A percentile compares a stretch with the other conserved stretches of the same genome.
These are phyloP conservation scores for Candida sp. DNA, from an alignment of 1,139 yeast genomes.

Conservation along the genomic window DNA sequence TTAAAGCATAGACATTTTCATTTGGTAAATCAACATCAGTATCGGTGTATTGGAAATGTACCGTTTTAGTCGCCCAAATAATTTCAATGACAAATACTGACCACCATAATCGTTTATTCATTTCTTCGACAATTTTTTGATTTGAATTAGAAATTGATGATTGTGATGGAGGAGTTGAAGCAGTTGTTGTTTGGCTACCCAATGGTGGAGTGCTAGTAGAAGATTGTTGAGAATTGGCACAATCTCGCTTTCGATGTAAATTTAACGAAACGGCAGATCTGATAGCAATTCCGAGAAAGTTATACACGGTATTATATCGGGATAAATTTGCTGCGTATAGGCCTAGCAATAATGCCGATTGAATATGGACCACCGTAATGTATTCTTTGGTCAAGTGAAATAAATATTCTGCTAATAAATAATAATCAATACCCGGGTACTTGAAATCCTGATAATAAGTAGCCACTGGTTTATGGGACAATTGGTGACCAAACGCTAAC, in stretches of 20 bases:
- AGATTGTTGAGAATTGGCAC: slow-evolving; percentile 4
- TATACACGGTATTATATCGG: slow-evolving; percentile 46
- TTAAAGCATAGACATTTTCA: slow-evolving; percentile 27
- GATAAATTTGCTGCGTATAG: slow-evolving; percentile 47
- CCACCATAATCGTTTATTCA: slow-evolving; percentile 53
- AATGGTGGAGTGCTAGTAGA: slow-evolving; percentile 3
- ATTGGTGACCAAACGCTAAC: slow-evolving; percentile 38
- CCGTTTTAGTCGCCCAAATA: slow-evolving; percentile 48
- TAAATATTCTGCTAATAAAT: slow-evolving; percentile 35
- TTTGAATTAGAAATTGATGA: slow-evolving; percentile 1
- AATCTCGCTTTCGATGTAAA: slow-evolving; percentile 35
- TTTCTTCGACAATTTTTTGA: slow-evolving; percentile 19
- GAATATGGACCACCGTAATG: slow-evolving; percentile 37
- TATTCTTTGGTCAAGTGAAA: slow-evolving; percentile 40
- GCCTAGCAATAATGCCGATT: slow-evolving; percentile 43
- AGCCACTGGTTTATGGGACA: slow-evolving; percentile 12
- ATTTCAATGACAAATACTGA: slow-evolving; percentile 48
- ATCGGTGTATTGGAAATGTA: slow-evolving; percentile 47
- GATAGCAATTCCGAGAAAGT: slow-evolving; percentile 48
- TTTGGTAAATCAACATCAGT: slow-evolving; percentile 48
- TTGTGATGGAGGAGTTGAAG: slow-evolving; percentile 1
- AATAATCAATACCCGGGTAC: slow-evolving; percentile 35
- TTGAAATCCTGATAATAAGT: slow-evolving; percentile 9
- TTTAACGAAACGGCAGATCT: slow-evolving; percentile 44
- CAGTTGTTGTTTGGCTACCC: slow-evolving; percentile 5